Conservation (phyloP, 331 rosid genomes). For the Rhamnella rubrinervis region DNA sequence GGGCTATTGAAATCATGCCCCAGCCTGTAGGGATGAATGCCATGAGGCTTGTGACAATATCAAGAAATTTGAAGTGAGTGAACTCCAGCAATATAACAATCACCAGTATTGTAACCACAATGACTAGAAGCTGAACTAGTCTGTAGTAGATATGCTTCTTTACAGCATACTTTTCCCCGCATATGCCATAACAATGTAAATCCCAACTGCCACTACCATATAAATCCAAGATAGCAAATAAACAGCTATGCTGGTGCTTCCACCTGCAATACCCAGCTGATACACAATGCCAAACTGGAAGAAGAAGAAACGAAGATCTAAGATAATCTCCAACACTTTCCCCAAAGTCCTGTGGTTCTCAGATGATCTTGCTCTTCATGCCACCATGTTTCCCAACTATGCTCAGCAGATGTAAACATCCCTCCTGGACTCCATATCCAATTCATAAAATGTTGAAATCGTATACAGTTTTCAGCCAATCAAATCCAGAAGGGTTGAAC, state of each 20-base stretch:
- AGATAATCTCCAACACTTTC: constrained; percentile 81
- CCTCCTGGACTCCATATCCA: constrained; percentile 89
- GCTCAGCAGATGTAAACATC: constrained; percentile 58
- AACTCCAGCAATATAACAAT: constrained; percentile 57
- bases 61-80: constrained; percentile 43
- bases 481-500: constrained; percentile 93
- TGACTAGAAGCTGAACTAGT: constrained; percentile 77
- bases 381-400: constrained; percentile 98
- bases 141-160: constrained; percentile 75
- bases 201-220: constrained; percentile 66
- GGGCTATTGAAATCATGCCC: constrained; percentile 90
- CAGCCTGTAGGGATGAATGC: constrained; percentile 95
- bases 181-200: constrained; percentile 59
- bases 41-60: constrained; percentile 62
- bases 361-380: constrained; percentile 88
- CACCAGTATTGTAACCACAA: constrained; percentile 48
- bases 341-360: constrained; percentile 92
- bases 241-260: constrained; percentile 55
- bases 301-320: constrained; percentile 96
- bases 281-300: constrained; percentile 92
- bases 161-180: constrained; percentile 73
- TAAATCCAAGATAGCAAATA: constrained; percentile 84
- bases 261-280: constrained; percentile 49
- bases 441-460: constrained; percentile 73
- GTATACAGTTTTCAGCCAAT: constrained; percentile 96